A percentile compares a stretch with the other conserved stretches of the same genome.
Conservation (phyloP, 2,329 filamentous ascomycete species). For the Xylaria hypoxylon region DNA sequence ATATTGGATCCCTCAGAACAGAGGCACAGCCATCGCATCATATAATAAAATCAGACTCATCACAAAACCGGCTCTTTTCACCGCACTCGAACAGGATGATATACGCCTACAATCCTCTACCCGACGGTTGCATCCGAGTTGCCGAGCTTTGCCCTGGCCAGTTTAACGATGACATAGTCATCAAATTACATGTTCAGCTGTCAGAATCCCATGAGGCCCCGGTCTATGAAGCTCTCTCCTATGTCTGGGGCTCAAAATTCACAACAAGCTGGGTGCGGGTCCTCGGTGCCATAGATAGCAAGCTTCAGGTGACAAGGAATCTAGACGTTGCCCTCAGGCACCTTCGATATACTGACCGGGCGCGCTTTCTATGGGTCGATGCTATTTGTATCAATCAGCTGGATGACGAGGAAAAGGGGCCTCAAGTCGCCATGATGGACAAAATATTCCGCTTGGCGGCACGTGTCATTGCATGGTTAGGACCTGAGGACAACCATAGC, state of each 20-base stretch:
- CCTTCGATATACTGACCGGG: slow-evolving; percentile 20
- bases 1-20: not conserved
- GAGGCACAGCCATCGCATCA: too few species aligned
- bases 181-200: not conserved
- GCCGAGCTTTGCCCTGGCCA: not conserved
- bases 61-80: too few species aligned
- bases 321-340: slow-evolving; percentile 27
- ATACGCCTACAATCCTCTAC: too few species aligned
- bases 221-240: too few species aligned
- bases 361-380: slow-evolving; percentile 40
- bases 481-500: slow-evolving; percentile 36
- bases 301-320: slow-evolving; percentile 15
- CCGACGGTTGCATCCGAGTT: not conserved
- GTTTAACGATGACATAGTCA: not conserved
- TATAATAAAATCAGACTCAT: too few species aligned
- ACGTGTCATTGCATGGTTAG: slow-evolving; percentile 43
- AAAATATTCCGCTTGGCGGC: slow-evolving; percentile 39
- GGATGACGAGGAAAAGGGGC: slow-evolving; percentile 36
- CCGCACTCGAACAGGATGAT: too few species aligned
- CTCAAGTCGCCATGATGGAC: slow-evolving; percentile 41
- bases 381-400: too few species aligned
- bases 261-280: too few species aligned
- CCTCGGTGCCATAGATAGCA: too few species aligned
- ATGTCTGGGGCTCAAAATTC: too few species aligned
- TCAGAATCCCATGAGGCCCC: not conserved